Percentiles rank a stretch among this genome's conserved stretches.
phyloP scores from a whole-genome alignment of 2,329 filamentous ascomycete genomes.

The Stagonosporopsis vannaccii region DNA sequence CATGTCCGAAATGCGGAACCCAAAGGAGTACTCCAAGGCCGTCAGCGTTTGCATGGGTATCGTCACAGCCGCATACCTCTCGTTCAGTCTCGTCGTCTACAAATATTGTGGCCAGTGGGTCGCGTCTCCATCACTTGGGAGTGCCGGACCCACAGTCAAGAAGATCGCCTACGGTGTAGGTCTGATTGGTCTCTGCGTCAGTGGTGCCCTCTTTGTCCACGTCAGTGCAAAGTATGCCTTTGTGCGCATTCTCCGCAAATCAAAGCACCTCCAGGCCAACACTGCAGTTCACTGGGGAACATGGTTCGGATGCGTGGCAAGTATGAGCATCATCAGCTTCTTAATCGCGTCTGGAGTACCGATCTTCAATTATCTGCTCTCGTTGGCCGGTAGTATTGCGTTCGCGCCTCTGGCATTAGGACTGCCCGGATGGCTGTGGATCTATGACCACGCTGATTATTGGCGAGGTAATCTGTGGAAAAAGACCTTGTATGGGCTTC shows the following conservation, averaged over 20 bases:
- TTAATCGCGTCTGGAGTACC: conserved; percentile 63
- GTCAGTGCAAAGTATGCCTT: conserved; percentile 63
- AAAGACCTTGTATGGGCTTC: conserved; percentile 51
- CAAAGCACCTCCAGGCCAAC: conserved; percentile 59
- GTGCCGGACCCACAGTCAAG: conserved; percentile 64
- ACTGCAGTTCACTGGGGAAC: conserved; percentile 59
- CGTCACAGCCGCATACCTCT: conserved; percentile 65
- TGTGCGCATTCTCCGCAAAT: conserved; percentile 60
- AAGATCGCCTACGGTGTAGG: conserved; percentile 67
- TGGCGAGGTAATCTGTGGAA: conserved; percentile 46
- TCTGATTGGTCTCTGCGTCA: conserved; percentile 62
- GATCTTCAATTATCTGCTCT: conserved; percentile 62
- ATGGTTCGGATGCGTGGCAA: conserved; percentile 58
- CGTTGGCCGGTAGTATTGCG: conserved; percentile 58
- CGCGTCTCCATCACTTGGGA: conserved; percentile 66
- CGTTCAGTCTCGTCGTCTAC: conserved; percentile 68
- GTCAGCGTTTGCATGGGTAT: conserved; percentile 66
- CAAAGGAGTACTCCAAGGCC: conserved; percentile 66
- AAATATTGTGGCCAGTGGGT: conserved; percentile 68
- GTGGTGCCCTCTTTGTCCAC: conserved; percentile 56
- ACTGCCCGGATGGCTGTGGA: conserved; percentile 60
- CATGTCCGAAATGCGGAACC: conserved; percentile 69
- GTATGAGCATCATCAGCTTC: conserved; percentile 56
- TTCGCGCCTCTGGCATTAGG: conserved; percentile 61
- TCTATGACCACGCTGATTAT: conserved; percentile 57